Base-by-base conservation (phyloP, 208 protist genomes). In the Wallacemonas sp. region DNA sequence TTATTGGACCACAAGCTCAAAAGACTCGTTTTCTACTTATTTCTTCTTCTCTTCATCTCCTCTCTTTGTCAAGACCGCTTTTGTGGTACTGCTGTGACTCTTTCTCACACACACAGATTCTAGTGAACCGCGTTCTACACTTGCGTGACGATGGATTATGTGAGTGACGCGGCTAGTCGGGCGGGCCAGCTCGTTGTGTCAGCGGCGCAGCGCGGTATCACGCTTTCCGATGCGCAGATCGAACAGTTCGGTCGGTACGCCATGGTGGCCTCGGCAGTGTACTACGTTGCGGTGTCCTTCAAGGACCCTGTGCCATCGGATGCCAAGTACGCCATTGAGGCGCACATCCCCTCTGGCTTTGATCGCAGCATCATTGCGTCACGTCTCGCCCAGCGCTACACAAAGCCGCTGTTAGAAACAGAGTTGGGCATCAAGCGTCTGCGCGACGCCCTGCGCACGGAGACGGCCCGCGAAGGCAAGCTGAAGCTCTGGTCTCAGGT, bases 361-460 rank as follows among this genome's bases (percentile, higher is more conserved):
- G 85, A 91, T 55, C 78, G 88, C 24, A 85, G 82, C 64, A 73
- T 91, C 60, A 78, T 94, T 34, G 62, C 81, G 17, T 64, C 88
- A 0, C 75, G 84, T 5, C 53, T 80, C 21, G 61, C 80, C 63
- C 83, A 89, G 68, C 72, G 69, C 4, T 68, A 78, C 41, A 87
- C 74, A 1, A 86, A 85, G 24, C 60, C 37, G 33, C 17, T 81
- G 22, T 55, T 94, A 3, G 45, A 76, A 9, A 15, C 57, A n/a
- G 29, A 54, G 12, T 64, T 89, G 19, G 68, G 68, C n/a, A 54
- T 91, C 24, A 70, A 76, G n/a, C 29, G 67, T 41, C 55, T 91
- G 22, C 83, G 83, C 45, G 72, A 89, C 24, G 60, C 71, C 17
- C 52, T 91, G 27, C 82, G 78, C 10, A 45, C 38, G 6, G 73